These are phyloP conservation scores for Parathielavia appendiculata DNA, from an alignment of 495 filamentous ascomycete species.

Conservation along the genomic window DNA sequence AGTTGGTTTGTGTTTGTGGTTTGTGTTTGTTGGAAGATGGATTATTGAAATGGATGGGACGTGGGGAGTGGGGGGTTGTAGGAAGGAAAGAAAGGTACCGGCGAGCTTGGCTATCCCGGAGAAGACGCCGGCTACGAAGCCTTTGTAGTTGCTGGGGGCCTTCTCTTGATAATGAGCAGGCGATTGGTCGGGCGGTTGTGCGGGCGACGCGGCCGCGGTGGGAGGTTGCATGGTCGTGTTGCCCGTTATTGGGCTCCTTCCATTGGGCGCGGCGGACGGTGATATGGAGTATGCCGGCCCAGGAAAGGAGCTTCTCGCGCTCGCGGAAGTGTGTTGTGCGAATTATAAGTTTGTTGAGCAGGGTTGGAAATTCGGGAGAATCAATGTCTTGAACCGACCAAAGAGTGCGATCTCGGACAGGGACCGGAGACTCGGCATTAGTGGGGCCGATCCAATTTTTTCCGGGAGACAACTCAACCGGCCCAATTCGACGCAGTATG, in stretches of 20 bases:
- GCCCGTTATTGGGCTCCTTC: slow-evolving; percentile 19
- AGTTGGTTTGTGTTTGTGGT: too few relatives aligned
- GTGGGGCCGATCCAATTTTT: slow-evolving; percentile 2
- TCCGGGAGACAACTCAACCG: too few relatives aligned
- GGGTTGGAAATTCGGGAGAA: background rate
- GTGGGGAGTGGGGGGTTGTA: background rate
- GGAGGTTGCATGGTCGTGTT: slow-evolving; percentile 6
- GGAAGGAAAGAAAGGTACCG: slow-evolving; percentile 48
- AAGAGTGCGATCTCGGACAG: slow-evolving; percentile 20
- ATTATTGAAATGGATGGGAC: background rate
- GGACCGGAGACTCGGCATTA: slow-evolving; percentile 10
- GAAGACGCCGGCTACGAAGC: slow-evolving; percentile 91
- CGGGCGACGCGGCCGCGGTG: slow-evolving; percentile 9
- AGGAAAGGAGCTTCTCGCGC: background rate
- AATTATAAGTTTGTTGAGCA: slow-evolving; percentile 1
- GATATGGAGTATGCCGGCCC: too few relatives aligned
- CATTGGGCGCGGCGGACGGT: background rate
- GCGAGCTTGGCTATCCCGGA: slow-evolving; percentile 86
- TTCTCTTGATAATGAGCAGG: slow-evolving; percentile 4
- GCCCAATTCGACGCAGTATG: too few relatives aligned
- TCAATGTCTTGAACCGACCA: background rate
- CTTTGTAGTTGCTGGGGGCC: slow-evolving; percentile 61
- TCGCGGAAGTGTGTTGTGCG: background rate
- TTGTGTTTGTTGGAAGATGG: background rate
- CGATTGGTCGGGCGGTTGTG: slow-evolving; percentile 12